Conservation (phyloP, 2,329 filamentous ascomycete genomes). For the Pezicula rhizophila region DNA sequence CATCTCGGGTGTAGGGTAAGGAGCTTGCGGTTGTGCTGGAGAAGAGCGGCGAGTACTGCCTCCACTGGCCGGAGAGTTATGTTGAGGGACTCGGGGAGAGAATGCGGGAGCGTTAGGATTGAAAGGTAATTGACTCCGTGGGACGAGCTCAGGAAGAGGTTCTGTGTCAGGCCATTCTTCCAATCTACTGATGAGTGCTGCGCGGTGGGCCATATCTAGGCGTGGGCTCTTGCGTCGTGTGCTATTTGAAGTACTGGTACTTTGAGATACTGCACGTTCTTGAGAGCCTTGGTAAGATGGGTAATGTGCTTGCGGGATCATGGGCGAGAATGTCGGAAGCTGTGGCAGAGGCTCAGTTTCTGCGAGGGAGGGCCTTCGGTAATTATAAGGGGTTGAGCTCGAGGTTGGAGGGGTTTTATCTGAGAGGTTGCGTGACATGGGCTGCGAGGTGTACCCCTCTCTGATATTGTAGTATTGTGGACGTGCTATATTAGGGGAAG, state of each 20-base stretch:
- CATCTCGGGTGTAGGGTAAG: background rate
- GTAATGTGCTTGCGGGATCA: slow-evolving; percentile 18
- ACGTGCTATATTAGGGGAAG: slow-evolving; percentile 30
- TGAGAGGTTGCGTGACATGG: slow-evolving; percentile 43
- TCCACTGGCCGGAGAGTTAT: background rate
- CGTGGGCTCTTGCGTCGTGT: slow-evolving; percentile 2
- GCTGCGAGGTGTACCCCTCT: slow-evolving; percentile 42
- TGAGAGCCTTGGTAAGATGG: slow-evolving; percentile 14
- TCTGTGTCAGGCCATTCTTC: background rate
- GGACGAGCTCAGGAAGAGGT: background rate
- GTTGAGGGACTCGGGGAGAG: slow-evolving; percentile 1
- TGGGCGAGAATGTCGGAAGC: slow-evolving; percentile 19
- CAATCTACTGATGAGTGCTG: background rate
- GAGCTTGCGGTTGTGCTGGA: background rate
- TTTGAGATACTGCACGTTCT: slow-evolving; percentile 1
- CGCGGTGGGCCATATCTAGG: background rate
- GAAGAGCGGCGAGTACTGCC: background rate
- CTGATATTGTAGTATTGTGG: slow-evolving; percentile 24
- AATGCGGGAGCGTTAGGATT: slow-evolving; percentile 16
- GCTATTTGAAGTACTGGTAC: background rate
- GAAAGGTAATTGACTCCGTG: slow-evolving; percentile 4
- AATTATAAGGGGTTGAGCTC: slow-evolving; percentile 24
- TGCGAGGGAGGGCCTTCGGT: slow-evolving; percentile 17
- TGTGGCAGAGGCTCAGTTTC: slow-evolving; percentile 24
- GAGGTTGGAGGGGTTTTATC: slow-evolving; percentile 26